Evolutionary conservation across 228 moss, liverwort and hornwort species (phyloP).

Genomic region (Sphagnum fallax): DNA sequence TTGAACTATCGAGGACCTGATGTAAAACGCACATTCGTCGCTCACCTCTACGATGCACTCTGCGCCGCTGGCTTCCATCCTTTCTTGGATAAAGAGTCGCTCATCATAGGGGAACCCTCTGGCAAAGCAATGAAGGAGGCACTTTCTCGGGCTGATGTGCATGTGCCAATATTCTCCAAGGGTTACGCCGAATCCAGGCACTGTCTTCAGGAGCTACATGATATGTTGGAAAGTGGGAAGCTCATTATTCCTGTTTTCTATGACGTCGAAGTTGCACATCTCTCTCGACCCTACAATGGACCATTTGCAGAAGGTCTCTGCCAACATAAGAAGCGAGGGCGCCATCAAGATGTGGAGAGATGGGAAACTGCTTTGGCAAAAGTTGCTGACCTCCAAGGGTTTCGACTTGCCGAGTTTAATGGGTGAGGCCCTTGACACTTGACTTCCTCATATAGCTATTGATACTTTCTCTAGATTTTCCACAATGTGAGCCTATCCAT

Average conservation of each 20-base stretch:
- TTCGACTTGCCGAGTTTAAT: constrained; percentile 3
- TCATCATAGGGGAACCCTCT: neutral
- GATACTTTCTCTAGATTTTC: no score
- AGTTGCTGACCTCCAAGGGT: constrained; percentile 2
- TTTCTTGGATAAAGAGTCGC: constrained; percentile 4
- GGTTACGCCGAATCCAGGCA: neutral
- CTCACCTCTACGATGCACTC: constrained; percentile 10
- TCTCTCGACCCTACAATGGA: neutral
- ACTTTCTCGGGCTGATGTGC: neutral
- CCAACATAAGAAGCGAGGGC: constrained; percentile 5
- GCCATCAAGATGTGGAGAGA: constrained; percentile 1
- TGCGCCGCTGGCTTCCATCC: constrained; percentile 1
- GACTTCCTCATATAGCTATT: no score
- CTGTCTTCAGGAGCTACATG: neutral
- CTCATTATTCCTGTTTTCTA: constrained; percentile 7
- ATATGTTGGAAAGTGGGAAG: constrained; percentile 6
- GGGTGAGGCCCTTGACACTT: neutral
- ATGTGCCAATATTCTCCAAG: constrained; percentile 5
- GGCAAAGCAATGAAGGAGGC: neutral
- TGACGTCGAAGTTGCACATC: constrained; percentile 7
- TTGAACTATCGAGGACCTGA: constrained; percentile 11
- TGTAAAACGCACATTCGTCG: constrained; percentile 1
- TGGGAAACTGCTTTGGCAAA: constrained; percentile 6
- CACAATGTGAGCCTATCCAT: no score
- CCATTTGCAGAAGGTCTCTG: constrained; percentile 3